These are phyloP conservation scores for Aureobasidium melanogenum DNA, from an alignment of 2,329 filamentous ascomycete species.

Conservation along the genomic window DNA sequence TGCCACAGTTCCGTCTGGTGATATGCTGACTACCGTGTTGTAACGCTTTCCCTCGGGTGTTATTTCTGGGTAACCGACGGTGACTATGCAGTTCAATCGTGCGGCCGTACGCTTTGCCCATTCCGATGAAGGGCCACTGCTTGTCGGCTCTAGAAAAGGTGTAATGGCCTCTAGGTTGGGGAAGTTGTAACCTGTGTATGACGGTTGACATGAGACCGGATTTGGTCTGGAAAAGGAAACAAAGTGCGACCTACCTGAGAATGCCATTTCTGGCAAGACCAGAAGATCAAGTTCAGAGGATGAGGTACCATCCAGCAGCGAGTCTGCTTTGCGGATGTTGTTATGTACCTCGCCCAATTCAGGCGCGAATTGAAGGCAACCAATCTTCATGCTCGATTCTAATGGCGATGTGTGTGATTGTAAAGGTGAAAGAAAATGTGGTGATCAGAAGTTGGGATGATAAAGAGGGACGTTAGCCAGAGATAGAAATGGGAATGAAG, in stretches of 20 bases:
- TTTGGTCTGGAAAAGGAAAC: neutral
- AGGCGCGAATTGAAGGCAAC: constrained; percentile 63
- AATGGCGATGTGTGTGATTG: neutral
- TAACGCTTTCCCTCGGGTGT: constrained; percentile 33
- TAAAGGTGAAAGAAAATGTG: neutral
- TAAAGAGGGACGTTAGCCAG: neutral
- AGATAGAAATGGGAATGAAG: neutral
- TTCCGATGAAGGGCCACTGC: constrained; percentile 56
- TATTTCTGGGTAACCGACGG: constrained; percentile 64
- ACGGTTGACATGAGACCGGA: neutral
- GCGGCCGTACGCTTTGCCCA: constrained; percentile 63
- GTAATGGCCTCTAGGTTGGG: constrained; percentile 57
- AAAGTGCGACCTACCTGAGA: constrained; percentile 46
- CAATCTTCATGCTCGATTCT: constrained; percentile 49
- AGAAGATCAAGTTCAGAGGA: constrained; percentile 53
- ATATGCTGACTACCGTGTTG: constrained; percentile 52
- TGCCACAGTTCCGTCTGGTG: constrained; percentile 45
- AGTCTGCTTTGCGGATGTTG: constrained; percentile 61
- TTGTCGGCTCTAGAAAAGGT: constrained; percentile 59
- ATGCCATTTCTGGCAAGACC: constrained; percentile 67
- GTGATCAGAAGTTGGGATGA: neutral
- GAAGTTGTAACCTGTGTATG: constrained; percentile 63
- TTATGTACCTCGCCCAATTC: constrained; percentile 60
- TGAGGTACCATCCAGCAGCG: constrained; percentile 43
- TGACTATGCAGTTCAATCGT: constrained; percentile 58